A percentile compares a stretch with the other conserved stretches of the same genome.
phyloP scores from a whole-genome alignment of 257 asterid species.

The Primulina eburnea region DNA sequence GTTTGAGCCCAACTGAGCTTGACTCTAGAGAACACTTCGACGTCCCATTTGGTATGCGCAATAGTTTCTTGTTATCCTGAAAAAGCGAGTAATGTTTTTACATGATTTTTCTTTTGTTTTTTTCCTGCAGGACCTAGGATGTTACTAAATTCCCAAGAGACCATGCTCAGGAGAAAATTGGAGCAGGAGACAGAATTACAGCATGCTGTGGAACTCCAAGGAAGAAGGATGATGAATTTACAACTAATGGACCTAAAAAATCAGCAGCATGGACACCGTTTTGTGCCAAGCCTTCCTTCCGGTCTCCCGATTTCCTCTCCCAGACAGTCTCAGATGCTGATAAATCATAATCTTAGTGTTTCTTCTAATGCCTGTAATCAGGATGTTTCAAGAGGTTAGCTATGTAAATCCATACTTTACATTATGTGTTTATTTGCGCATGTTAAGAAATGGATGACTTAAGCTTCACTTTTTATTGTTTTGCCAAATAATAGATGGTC shows the following conservation, averaged over 20 bases:
- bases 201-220: conserved; percentile 76
- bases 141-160: conserved; percentile 61
- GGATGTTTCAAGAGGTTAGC: conserved; percentile 56
- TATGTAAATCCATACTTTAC: not conserved
- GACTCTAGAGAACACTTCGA: conserved; percentile 71
- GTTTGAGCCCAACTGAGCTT: conserved; percentile 64
- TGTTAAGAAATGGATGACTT: too few relatives aligned
- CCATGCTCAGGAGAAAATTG: conserved; percentile 63
- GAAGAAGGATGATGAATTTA: conserved; percentile 71
- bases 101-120: not conserved
- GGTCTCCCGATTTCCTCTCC: conserved; percentile 44
- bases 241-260: conserved; percentile 70
- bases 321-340: conserved; percentile 41
- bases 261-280: conserved; percentile 42
- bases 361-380: conserved; percentile 35
- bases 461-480: not conserved
- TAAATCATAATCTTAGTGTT: conserved; percentile 34
- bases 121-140: conserved; percentile 56
- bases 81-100: not conserved
- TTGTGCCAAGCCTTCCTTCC: conserved; percentile 39
- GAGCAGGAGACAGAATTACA: conserved; percentile 80
- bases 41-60: conserved; percentile 62
- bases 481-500: not conserved
- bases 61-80: not conserved
- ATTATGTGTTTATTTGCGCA: not conserved